Percentiles rank a stretch among this genome's conserved stretches.
These are phyloP conservation scores for Suillus subaureus DNA, from an alignment of 768 basidiomycete genomes.

Conservation along the genomic window DNA sequence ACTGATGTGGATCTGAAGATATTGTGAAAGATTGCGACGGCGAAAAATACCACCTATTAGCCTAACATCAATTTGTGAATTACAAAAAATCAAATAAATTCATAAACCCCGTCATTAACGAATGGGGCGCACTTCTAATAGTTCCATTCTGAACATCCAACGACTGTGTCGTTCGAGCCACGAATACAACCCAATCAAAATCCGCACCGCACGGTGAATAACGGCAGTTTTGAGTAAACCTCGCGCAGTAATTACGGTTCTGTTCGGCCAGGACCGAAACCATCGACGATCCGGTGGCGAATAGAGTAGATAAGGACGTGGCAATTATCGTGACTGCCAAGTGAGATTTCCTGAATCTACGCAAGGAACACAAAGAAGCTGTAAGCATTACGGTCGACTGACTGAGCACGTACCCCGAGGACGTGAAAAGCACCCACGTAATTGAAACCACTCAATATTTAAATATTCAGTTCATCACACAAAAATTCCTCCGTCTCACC, in stretches of 20 bases:
- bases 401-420: neutral
- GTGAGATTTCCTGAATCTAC: neutral
- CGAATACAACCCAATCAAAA: neutral
- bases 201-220: neutral
- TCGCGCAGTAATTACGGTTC: neutral
- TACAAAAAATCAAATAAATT: neutral
- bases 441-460: neutral
- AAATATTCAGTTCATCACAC: neutral
- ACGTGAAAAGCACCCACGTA: neutral
- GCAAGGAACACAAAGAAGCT: neutral
- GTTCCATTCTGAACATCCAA: neutral
- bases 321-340: neutral
- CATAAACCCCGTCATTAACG: neutral
- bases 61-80: neutral
- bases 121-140: no score
- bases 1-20: neutral
- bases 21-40: neutral
- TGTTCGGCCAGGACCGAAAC: neutral
- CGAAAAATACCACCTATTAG: neutral
- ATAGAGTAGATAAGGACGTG: slow-evolving; percentile 3
- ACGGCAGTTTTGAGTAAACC: neutral
- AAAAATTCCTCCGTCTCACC: neutral
- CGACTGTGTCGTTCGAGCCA: neutral
- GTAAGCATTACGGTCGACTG: neutral
- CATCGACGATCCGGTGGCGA: neutral